Evolutionary conservation across 2,329 filamentous ascomycete species (phyloP).

Genomic region (Fusarium paranaense): DNA sequence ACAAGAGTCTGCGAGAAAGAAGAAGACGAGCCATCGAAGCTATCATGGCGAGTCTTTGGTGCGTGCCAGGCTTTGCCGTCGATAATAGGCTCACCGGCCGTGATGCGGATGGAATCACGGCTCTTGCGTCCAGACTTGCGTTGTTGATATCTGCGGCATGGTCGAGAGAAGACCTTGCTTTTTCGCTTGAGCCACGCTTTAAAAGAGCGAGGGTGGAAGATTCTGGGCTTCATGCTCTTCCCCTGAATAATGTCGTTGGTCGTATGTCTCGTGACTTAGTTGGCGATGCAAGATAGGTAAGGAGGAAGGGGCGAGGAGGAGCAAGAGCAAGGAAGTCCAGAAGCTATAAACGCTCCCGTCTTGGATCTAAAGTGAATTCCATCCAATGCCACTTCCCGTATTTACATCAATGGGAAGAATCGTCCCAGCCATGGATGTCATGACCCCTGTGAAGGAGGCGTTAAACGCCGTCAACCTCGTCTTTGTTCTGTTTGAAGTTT

Average conservation of each 20-base stretch:
- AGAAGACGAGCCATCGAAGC: neutral
- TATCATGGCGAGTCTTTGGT: neutral
- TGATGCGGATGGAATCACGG: neutral
- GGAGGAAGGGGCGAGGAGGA: neutral
- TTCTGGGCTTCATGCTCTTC: neutral
- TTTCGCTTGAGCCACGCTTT: neutral
- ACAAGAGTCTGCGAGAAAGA: neutral
- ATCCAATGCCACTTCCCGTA: neutral
- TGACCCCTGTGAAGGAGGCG: constrained; percentile 1
- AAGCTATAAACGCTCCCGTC: neutral
- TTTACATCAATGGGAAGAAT: neutral
- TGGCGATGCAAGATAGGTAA: neutral
- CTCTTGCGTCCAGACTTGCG: neutral
- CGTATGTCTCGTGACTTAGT: neutral
- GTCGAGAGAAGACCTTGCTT: neutral
- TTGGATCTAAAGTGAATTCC: neutral
- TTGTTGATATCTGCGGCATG: neutral
- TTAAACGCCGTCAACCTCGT: neutral
- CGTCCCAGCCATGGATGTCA: neutral
- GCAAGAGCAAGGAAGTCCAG: neutral
- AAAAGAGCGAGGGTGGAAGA: neutral
- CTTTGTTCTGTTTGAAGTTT: constrained; percentile 2
- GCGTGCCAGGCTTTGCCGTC: neutral
- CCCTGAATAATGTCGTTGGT: neutral
- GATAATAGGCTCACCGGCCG: neutral